Evolutionary conservation across 257 asterid species (phyloP), one percentile per base, ranked within the genome.

Genomic region (Gentiana dahurica): DNA sequence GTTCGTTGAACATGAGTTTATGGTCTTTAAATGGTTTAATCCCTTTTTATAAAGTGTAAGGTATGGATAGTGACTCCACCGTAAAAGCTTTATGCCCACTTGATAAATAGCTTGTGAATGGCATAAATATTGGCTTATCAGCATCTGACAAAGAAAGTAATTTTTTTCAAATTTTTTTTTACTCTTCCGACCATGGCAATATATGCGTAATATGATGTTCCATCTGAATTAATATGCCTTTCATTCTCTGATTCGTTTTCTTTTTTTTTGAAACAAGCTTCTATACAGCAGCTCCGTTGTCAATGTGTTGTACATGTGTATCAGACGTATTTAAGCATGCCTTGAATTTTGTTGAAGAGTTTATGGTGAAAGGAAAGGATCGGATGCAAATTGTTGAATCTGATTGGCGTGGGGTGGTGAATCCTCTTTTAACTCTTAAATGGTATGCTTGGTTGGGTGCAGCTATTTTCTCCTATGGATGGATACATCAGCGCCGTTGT

Each of bases 361-460:
- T 82, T 57, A 62, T 87, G 62, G 75, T 82, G 12, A 76, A 73
- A 64, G 95, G 93, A 67, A 87, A 85, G 71, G 82, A 81, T 39
- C 67, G 72, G 59, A 76, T 77, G 79, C 77, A 70, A 65, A 58
- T 64, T 39, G 3, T 60, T 13, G 85, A 77, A 60, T 59, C 67
- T 66, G 73, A 74, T 73, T 65, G 73, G 63, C 65, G 70, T 83
- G 86, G 71, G n/a, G 67, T 62, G 55, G 59, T 85, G 54, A 61
- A 15, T 56, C 92, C 94, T 54, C 87, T 85, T 51, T n/a, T 77
- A 68, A 82, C 70, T 24, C 82, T 87, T 61, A 68, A 70, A 70
- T 85, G 92, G 96, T 71, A 79, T 67, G 70, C 65, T 36, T 91
- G 96, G 98, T 36, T 78, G 12, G 98, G 96, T 68, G 93, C 90